These are phyloP conservation scores for Prunus dulcis DNA, from an alignment of 306 rosid genomes.

Conservation along the genomic window DNA sequence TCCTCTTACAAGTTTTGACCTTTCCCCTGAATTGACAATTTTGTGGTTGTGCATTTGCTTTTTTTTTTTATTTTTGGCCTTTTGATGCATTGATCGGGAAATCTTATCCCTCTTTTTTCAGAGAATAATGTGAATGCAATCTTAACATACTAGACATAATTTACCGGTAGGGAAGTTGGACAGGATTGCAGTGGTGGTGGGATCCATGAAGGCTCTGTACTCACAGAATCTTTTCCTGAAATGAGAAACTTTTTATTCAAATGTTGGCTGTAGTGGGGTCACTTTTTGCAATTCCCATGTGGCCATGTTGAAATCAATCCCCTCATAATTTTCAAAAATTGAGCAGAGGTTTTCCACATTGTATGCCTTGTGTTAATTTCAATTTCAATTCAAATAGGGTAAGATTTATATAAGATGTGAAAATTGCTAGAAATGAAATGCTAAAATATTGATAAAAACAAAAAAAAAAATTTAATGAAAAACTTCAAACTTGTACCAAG, in stretches of 20 bases:
- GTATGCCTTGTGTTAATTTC: neutral
- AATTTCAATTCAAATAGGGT: neutral
- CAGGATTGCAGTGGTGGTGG: conserved; percentile 37
- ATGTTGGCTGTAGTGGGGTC: conserved; percentile 44
- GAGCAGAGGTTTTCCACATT: neutral
- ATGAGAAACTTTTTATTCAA: conserved; percentile 36
- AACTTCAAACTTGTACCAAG: neutral
- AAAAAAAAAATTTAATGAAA: neutral
- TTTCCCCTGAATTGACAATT: neutral
- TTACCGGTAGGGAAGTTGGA: conserved; percentile 26
- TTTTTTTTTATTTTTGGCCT: conserved; percentile 24
- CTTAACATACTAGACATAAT: neutral
- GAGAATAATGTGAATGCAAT: conserved; percentile 28
- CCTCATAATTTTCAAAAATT: neutral
- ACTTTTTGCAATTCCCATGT: conserved; percentile 25
- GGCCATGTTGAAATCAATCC: conserved; percentile 29
- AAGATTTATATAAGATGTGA: no score
- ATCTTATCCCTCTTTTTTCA: conserved; percentile 20
- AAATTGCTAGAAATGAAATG: neutral
- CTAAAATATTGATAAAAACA: neutral
- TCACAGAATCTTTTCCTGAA: conserved; percentile 30
- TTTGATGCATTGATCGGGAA: conserved; percentile 34
- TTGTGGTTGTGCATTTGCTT: conserved; percentile 12
- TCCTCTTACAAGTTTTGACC: conserved; percentile 11
- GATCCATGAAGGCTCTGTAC: conserved; percentile 55